These are phyloP conservation scores for Magnaporthales sp. DNA, from an alignment of 2,329 filamentous ascomycete species.

Conservation along the genomic window DNA sequence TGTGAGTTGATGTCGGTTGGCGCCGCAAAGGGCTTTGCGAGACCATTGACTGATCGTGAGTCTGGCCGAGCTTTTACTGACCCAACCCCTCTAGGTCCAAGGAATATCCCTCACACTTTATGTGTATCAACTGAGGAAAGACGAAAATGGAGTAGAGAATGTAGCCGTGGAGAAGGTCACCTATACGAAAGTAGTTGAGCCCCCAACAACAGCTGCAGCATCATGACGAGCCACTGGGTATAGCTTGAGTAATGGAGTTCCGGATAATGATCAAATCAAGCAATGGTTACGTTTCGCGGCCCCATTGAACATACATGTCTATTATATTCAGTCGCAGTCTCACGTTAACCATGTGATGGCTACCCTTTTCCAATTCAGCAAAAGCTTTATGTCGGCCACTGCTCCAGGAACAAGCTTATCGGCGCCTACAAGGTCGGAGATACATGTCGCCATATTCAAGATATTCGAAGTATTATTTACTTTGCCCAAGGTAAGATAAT, in stretches of 20 bases:
- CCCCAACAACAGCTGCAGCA: slow-evolving; percentile 35
- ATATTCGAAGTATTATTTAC: background rate
- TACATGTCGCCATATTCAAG: background rate
- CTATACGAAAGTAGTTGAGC: slow-evolving; percentile 66
- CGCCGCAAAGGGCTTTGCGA: background rate
- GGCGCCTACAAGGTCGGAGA: background rate
- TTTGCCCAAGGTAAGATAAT: background rate
- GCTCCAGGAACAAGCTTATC: background rate
- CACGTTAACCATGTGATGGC: background rate
- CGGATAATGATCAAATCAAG: background rate
- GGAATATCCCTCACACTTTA: slow-evolving; percentile 93
- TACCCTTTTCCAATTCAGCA: background rate
- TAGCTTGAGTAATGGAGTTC: background rate
- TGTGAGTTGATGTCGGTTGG: slow-evolving; percentile 48
- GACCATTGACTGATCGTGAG: background rate
- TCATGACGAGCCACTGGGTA: slow-evolving; percentile 24
- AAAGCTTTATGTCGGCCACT: background rate
- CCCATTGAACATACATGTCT: background rate
- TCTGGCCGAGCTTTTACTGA: background rate
- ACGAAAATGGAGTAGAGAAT: slow-evolving; percentile 67
- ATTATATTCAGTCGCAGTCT: background rate
- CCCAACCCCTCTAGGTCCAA: slow-evolving; percentile 60
- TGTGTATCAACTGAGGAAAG: slow-evolving; percentile 79
- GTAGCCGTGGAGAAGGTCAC: slow-evolving; percentile 82
- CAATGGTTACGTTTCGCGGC: background rate